These are phyloP conservation scores for Tetrahymena elliotti DNA, from an alignment of 73 alveolate species.

Conservation along the genomic window DNA sequence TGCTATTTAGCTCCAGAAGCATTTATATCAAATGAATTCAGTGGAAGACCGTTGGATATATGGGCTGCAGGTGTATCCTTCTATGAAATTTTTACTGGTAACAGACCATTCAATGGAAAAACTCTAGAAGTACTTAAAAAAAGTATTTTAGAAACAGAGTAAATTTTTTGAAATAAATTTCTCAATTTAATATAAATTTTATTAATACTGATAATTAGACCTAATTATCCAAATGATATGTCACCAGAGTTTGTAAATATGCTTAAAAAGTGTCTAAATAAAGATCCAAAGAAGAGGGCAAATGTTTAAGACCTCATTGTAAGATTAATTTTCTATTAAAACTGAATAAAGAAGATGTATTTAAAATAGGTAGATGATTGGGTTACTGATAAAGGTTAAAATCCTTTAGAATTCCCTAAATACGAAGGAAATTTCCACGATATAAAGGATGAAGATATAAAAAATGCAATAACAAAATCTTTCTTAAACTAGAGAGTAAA, in stretches of 20 bases:
- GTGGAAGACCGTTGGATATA: not conserved
- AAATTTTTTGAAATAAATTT: too few species aligned
- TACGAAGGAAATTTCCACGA: not conserved
- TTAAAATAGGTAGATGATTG: not conserved
- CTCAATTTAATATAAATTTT: not conserved
- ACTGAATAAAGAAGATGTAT: not conserved
- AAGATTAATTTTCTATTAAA: not conserved
- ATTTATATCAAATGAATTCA: not conserved
- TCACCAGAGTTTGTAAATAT: not conserved
- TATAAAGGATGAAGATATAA: not conserved
- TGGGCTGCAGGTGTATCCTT: slow-evolving; percentile 23
- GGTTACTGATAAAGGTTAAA: not conserved
- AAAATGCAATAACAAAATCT: not conserved
- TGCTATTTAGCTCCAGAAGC: slow-evolving; percentile 9
- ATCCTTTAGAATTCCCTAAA: not conserved
- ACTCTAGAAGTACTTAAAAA: not conserved
- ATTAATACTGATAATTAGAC: not conserved
- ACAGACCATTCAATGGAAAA: slow-evolving; percentile 1
- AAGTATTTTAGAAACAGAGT: not conserved
- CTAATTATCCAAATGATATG: not conserved
- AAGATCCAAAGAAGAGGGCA: not conserved
- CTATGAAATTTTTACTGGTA: not conserved
- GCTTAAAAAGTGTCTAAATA: not conserved
- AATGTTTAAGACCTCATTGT: not conserved
- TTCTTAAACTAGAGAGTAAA: not conserved